A percentile compares a stretch with the other conserved stretches of the same genome.
Conservation (phyloP, 441 rosid species). For the Biscutella auriculata region DNA sequence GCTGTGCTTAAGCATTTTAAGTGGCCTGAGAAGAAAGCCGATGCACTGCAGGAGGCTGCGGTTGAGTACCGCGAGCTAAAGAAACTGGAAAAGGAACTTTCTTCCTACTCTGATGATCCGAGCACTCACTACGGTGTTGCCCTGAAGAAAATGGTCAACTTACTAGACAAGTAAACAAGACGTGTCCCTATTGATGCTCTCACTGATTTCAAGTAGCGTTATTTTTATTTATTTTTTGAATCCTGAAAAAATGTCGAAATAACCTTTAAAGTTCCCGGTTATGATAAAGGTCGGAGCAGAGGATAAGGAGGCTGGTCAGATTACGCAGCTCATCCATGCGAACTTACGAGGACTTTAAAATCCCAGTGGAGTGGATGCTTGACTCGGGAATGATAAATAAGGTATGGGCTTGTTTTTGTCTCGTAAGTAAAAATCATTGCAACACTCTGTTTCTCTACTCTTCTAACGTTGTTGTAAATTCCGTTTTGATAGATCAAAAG, state of each 20-base stretch:
- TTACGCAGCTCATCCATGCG: conserved; percentile 46
- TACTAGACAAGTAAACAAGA: conserved; percentile 64
- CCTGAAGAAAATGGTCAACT: conserved; percentile 64
- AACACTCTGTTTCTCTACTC: background rate
- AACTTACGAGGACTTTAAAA: conserved; percentile 51
- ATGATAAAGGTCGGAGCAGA: conserved; percentile 52
- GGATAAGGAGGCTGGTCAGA: conserved; percentile 52
- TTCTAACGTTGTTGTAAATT: background rate
- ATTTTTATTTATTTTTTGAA: background rate
- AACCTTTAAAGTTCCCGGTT: background rate
- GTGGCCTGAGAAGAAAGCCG: conserved; percentile 94
- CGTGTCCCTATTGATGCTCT: background rate
- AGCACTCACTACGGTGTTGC: conserved; percentile 46
- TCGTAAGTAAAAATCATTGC: background rate
- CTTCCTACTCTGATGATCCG: conserved; percentile 42
- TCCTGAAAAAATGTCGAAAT: conserved; percentile 4
- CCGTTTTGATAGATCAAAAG: conserved; percentile 54
- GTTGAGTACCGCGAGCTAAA: conserved; percentile 71
- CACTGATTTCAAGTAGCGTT: background rate
- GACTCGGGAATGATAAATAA: conserved; percentile 60
- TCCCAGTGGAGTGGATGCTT: conserved; percentile 87
- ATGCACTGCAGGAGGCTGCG: conserved; percentile 81
- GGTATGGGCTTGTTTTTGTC: conserved; percentile 22
- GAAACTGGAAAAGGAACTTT: conserved; percentile 54
- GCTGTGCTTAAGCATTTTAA: conserved; percentile 89